Evolutionary conservation across 495 filamentous ascomycete species (phyloP).

Genomic region (Xylaria acuta): DNA sequence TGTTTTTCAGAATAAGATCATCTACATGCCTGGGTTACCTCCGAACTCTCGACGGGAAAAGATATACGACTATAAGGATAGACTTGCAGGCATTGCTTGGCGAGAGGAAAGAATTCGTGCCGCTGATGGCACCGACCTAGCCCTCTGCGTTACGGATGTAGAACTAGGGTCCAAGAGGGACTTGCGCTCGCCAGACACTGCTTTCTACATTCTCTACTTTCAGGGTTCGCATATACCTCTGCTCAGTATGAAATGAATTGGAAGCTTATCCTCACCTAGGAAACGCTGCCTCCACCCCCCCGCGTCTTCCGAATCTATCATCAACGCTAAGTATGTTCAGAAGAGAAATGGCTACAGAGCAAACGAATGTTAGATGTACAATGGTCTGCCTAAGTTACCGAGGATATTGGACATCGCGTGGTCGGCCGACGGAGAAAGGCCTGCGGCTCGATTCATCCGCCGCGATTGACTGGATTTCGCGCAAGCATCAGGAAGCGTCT

Average conservation of each 20-base stretch:
- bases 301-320: conserved; percentile 72
- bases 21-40: conserved; percentile 79
- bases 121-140: conserved; percentile 64
- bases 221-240: conserved; percentile 53
- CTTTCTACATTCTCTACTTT: conserved; percentile 63
- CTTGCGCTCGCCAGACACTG: conserved; percentile 26
- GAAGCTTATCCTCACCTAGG: conserved; percentile 50
- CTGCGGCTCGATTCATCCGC: conserved; percentile 69
- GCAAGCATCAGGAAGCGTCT: conserved; percentile 21
- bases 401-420: conserved; percentile 80
- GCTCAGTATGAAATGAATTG: conserved; percentile 27
- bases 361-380: conserved; percentile 47
- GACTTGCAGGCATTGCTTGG: conserved; percentile 69
- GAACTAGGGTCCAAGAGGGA: conserved; percentile 32
- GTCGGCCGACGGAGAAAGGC: conserved; percentile 69
- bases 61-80: conserved; percentile 64
- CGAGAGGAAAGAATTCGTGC: conserved; percentile 58
- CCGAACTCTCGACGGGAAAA: conserved; percentile 63
- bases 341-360: conserved; percentile 36
- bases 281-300: conserved; percentile 72
- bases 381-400: conserved; percentile 74
- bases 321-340: conserved; percentile 53
- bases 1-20: conserved; percentile 81
- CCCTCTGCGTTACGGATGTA: conserved; percentile 37
- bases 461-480: conserved; percentile 59